phyloP scores from a whole-genome alignment of 2,329 filamentous ascomycete species.

The Aspergillus fumigatus region DNA sequence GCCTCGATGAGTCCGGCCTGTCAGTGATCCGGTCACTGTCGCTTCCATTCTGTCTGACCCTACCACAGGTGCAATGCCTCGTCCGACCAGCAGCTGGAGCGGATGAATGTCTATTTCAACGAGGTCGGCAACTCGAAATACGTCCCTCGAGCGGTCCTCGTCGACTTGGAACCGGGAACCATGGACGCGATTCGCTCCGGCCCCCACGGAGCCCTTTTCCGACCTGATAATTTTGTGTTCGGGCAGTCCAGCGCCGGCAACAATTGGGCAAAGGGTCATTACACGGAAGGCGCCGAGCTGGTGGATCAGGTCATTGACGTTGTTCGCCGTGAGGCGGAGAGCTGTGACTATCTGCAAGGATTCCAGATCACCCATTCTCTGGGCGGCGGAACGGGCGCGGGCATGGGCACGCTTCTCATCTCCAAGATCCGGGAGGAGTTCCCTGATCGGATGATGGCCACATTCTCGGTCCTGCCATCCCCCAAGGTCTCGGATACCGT shows the following conservation, averaged over 20 bases:
- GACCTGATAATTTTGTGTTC: conserved; percentile 99
- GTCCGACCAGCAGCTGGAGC: conserved; percentile 98
- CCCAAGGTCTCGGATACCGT: conserved; percentile 99
- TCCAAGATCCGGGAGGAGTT: conserved; percentile 99
- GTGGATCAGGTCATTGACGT: conserved; percentile 98
- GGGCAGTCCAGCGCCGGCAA: conserved; percentile 99
- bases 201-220: conserved; percentile 98
- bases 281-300: conserved; percentile 98
- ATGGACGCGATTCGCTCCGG: conserved; percentile 99
- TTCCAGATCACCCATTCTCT: conserved; percentile 99
- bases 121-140: conserved; percentile 97
- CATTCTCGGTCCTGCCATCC: conserved; percentile 97
- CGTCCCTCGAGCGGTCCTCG: conserved; percentile 96
- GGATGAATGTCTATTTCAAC: conserved; percentile 99
- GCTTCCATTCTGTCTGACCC: background rate
- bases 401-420: conserved; percentile 99
- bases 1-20: conserved; percentile 95
- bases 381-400: conserved; percentile 98
- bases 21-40: conserved; percentile 50
- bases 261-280: conserved; percentile 99
- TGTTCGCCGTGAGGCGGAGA: conserved; percentile 96
- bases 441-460: conserved; percentile 99
- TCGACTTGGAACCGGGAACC: conserved; percentile 98
- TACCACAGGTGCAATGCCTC: conserved; percentile 81
- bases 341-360: conserved; percentile 98